Evolutionary conservation across 495 filamentous ascomycete species (phyloP), one percentile per base, ranked within the genome.

Genomic region (Chaetomium cochliodes): DNA sequence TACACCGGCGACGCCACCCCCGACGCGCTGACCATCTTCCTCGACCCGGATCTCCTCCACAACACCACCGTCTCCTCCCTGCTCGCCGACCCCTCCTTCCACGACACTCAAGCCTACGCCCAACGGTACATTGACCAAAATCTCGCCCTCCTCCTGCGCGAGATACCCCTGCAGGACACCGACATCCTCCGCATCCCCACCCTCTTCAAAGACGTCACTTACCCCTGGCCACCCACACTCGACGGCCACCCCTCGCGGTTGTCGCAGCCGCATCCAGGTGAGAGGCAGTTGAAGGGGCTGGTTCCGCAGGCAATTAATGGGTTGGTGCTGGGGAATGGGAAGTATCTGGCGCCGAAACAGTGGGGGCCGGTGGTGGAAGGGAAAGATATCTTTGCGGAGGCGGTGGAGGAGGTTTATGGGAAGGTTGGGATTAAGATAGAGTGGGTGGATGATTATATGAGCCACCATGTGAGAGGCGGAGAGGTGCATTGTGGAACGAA

Each of bases 401-500:
- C 16, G 42, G 58, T 60, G 12, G 42, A 49, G 44, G 25, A 60
- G 44, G 42, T 49, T 5, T 60, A 60, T 50, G 42, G 18, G 26
- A 16, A 26, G 15, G 58, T 37, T 2, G 58, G 58, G 5, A 37
- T 60, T 25, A 7, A 22, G 26, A 28, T 49, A 26, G 18, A 15
- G 58, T 60, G 58, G 42, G 58, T 60, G n/a, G 58, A 60, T 50
- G 44, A 60, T 16, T 60, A 49, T 22, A 60, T 60, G 42, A 60
- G 58, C 26, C 58, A 60, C 50, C 44, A 60, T 50, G 58, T 60
- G 16, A 49, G 58, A n/a, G 58, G 58, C 0, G 58, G 58, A 7
- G 58, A 60, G 44, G 58, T 60, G 26, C 44, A 60, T 33, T 60
- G 58, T 33, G 58, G 58, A n/a, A 60, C 58, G 42, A 60, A 60